These are phyloP conservation scores for Botryosphaeria dothidea DNA, from an alignment of 2,329 filamentous ascomycete species.

Conservation along the genomic window DNA sequence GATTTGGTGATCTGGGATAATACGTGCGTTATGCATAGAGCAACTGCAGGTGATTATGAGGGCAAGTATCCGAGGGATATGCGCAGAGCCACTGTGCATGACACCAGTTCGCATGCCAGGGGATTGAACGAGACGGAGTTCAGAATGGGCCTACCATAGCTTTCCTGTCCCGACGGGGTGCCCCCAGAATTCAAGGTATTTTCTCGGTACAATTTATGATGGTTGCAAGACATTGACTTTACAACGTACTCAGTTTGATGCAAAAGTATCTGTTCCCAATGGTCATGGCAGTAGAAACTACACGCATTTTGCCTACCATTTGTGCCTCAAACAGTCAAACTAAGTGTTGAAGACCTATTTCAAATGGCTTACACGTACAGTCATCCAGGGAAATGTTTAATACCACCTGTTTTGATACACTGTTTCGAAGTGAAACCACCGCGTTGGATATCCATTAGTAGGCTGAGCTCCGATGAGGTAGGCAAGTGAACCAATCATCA, in stretches of 20 bases:
- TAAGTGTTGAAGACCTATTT: no score
- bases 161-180: no score
- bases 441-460: neutral
- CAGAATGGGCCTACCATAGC: neutral
- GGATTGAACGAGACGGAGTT: slow-evolving; percentile 39
- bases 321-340: no score
- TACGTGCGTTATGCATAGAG: slow-evolving; percentile 57
- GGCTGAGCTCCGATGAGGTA: neutral
- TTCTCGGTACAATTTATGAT: no score
- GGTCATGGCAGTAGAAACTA: no score
- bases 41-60: slow-evolving; percentile 50
- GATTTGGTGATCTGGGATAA: slow-evolving; percentile 64
- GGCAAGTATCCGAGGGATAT: slow-evolving; percentile 55
- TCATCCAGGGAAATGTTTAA: no score
- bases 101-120: slow-evolving; percentile 44
- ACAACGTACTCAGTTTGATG: no score
- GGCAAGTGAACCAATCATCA: slow-evolving; percentile 22
- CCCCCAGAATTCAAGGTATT: no score
- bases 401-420: neutral
- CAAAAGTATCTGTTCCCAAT: no score
- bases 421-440: neutral
- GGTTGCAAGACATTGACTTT: no score
- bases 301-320: no score
- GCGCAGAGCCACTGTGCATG: slow-evolving; percentile 59
- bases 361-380: neutral